Evolutionary conservation across 148 eudicot species (phyloP), one percentile per base, ranked within the genome.

Genomic region (Dianthus caryophyllus): DNA sequence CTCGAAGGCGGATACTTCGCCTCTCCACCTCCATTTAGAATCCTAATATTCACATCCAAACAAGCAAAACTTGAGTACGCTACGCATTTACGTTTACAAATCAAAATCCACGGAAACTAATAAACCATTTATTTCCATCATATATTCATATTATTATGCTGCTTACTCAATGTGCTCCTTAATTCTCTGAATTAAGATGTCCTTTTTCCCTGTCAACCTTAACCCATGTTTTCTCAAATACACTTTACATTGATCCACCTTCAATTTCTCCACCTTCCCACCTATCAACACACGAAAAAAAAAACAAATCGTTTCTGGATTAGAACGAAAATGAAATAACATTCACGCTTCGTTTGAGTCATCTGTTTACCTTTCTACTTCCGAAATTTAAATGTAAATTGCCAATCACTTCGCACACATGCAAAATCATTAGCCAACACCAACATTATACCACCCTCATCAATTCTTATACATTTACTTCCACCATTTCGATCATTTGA

Each of bases 241-340:
- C 51, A 90, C 69, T 78, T 90, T 90, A 72, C 93, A 90, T 68
- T 90, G 88, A 7, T 87, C 96, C 69, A 90, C 87, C 73, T 90
- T 90, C 71, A 90, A 75, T 75, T 77, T 85, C 74, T 83, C 87
- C 6, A 88, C 76, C 56, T 78, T 70, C 41, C 95, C 90, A 74
- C 54, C 95, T 88, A 77, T 65, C 66, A 64, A 38, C 73, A 69
- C 20, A 15, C 43, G 68, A 33, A 7, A 33, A 33, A 33, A 33
- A 67, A 20, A 48, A 24, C 26, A 27, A 17, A 36, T 51, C 21
- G 16, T 68, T 51, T 64, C 17, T 0, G 6, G 18, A 20, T 61
- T 10, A 2, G 18, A 22, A 33, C 17, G 7, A n/a, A 53, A 12
- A 27, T 11, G 2, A 53, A 1, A 24, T 53, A 53, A 53, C 57